Evolutionary conservation across 2,329 filamentous ascomycete species (phyloP).

Genomic region (Verticillium albo-atrum): DNA sequence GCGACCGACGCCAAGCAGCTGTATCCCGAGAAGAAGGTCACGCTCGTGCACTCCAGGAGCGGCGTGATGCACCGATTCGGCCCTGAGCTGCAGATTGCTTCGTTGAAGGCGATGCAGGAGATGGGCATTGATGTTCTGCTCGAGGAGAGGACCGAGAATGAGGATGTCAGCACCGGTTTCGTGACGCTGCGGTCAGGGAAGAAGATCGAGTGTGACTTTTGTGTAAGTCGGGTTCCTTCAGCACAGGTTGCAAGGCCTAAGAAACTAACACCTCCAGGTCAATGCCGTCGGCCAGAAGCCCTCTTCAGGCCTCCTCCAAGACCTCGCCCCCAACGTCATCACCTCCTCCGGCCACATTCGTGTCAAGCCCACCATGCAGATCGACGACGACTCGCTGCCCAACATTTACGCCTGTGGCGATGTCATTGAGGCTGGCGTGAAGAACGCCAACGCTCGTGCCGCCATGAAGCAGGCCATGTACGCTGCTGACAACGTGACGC

Average conservation of each 20-base stretch:
- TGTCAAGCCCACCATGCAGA: slow-evolving; percentile 53
- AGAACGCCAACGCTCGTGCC: slow-evolving; percentile 50
- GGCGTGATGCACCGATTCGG: slow-evolving; percentile 49
- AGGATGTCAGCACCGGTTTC: slow-evolving; percentile 27
- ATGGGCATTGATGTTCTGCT: slow-evolving; percentile 48
- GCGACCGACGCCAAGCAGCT: slow-evolving; percentile 53
- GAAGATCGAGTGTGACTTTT: slow-evolving; percentile 42
- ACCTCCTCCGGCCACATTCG: slow-evolving; percentile 43
- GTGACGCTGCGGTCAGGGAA: slow-evolving; percentile 41
- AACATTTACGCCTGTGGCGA: slow-evolving; percentile 62
- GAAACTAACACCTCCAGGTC: slow-evolving; percentile 33
- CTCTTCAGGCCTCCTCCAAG: slow-evolving; percentile 42
- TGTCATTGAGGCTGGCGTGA: slow-evolving; percentile 47
- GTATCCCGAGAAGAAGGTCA: slow-evolving; percentile 52
- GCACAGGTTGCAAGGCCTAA: not conserved
- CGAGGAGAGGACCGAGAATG: slow-evolving; percentile 37
- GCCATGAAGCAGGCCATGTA: slow-evolving; percentile 48
- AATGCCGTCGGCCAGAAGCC: slow-evolving; percentile 57
- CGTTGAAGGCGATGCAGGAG: slow-evolving; percentile 35
- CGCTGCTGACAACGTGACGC: slow-evolving; percentile 50
- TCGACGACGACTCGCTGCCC: slow-evolving; percentile 39
- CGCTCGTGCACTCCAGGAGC: slow-evolving; percentile 52
- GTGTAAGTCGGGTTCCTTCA: slow-evolving; percentile 28
- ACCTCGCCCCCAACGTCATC: slow-evolving; percentile 38
- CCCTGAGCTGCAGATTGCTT: slow-evolving; percentile 31